Evolutionary conservation across 768 basidiomycete species (phyloP).

Genomic region (Tulasnella sp.): DNA sequence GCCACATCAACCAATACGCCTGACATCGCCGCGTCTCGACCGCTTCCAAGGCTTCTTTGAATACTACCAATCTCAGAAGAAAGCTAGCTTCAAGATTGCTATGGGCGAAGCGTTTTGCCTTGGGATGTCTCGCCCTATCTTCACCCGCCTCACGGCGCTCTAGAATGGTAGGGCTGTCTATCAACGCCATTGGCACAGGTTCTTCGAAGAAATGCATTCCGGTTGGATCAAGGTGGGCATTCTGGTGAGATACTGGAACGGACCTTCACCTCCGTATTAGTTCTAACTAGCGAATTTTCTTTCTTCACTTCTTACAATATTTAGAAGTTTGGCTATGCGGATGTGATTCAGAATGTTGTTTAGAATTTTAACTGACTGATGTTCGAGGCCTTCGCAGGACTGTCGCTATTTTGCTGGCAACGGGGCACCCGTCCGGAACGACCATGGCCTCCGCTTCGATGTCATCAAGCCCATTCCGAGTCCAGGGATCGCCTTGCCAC

Average conservation of each 20-base stretch:
- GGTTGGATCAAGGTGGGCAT: too few species aligned
- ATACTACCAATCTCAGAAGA: neutral
- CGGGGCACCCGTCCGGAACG: neutral
- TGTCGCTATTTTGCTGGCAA: neutral
- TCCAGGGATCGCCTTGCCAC: neutral
- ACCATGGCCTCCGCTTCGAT: neutral
- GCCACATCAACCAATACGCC: constrained; percentile 21
- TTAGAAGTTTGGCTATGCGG: constrained; percentile 2
- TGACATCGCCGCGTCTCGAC: constrained; percentile 19
- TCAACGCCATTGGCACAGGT: constrained; percentile 30
- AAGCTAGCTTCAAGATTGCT: neutral
- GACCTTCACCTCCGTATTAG: neutral
- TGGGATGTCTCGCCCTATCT: neutral
- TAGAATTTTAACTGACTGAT: neutral
- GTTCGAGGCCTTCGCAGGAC: neutral
- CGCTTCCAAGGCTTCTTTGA: constrained; percentile 3
- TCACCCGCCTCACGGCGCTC: constrained; percentile 1
- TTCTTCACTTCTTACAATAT: neutral
- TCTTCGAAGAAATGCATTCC: too few species aligned
- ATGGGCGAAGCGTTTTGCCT: constrained; percentile 15
- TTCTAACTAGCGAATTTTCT: neutral
- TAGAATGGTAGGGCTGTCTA: constrained; percentile 23
- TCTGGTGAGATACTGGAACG: neutral
- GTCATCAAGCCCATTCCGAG: constrained; percentile 16
- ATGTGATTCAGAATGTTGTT: constrained; percentile 20